Conservation (phyloP, 1,284 basidiomycete genomes). For the Phaffia rhodozyma region DNA sequence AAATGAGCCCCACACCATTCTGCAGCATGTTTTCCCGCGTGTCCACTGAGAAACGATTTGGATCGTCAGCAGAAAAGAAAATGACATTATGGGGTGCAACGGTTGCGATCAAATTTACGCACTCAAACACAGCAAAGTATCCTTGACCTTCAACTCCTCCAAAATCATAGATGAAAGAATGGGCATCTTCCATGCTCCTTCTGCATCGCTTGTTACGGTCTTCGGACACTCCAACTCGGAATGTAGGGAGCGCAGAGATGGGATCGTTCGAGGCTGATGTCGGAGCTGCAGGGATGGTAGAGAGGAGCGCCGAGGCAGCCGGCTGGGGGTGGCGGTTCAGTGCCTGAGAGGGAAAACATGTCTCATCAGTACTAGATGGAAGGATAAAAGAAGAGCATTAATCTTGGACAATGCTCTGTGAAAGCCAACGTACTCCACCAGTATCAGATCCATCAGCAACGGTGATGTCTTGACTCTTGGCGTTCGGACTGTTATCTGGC, state of each 20-base stretch:
- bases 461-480: slow-evolving; percentile 61
- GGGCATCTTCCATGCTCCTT: slow-evolving; percentile 94
- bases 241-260: slow-evolving; percentile 39
- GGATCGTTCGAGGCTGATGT: background rate
- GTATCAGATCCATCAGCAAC: slow-evolving; percentile 58
- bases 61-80: background rate
- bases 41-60: slow-evolving; percentile 43
- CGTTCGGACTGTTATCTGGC: slow-evolving; percentile 40
- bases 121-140: slow-evolving; percentile 94
- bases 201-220: slow-evolving; percentile 72
- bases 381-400: background rate
- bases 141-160: slow-evolving; percentile 83
- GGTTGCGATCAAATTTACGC: slow-evolving; percentile 18
- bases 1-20: slow-evolving; percentile 98
- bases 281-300: slow-evolving; percentile 30
- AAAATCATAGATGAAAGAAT: slow-evolving; percentile 91
- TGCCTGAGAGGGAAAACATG: background rate
- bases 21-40: slow-evolving; percentile 95
- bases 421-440: slow-evolving; percentile 49
- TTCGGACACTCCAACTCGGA: slow-evolving; percentile 73
- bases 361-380: background rate
- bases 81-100: background rate
- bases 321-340: slow-evolving; percentile 16
- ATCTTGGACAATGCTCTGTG: background rate
- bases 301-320: slow-evolving; percentile 43